A percentile compares a stretch with the other conserved stretches of the same genome.
Conservation (phyloP, 129 eudicot genomes). For the Deinandra increscens region DNA sequence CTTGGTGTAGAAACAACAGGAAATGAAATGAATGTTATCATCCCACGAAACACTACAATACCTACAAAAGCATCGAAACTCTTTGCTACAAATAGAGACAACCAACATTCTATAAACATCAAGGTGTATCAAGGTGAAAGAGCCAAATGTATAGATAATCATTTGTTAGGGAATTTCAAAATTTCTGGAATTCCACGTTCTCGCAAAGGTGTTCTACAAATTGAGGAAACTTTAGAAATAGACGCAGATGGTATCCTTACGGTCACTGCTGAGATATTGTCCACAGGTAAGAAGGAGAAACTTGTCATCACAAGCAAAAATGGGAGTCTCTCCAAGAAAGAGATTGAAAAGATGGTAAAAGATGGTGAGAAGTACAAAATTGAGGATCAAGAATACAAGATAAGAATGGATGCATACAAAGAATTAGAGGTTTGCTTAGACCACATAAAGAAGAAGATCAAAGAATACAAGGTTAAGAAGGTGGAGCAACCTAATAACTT, state of each 20-base stretch:
- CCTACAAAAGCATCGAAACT: no score
- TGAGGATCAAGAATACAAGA: conserved; percentile 13
- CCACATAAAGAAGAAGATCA: neutral
- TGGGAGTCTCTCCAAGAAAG: neutral
- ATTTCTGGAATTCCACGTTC: conserved; percentile 16
- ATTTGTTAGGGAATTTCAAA: conserved; percentile 12
- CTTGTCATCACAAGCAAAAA: neutral
- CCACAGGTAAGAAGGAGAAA: conserved; percentile 13
- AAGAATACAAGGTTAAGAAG: neutral
- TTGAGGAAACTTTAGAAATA: conserved; percentile 14
- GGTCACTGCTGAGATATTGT: conserved; percentile 14
- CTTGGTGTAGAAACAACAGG: no score
- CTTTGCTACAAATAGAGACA: no score
- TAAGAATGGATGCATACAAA: neutral
- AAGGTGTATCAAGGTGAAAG: conserved; percentile 28
- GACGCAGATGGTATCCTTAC: conserved; percentile 27
- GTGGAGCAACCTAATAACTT: neutral
- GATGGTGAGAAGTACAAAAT: conserved; percentile 7
- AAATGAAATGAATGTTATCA: no score
- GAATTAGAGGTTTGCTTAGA: neutral
- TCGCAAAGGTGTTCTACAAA: conserved; percentile 2
- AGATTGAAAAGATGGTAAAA: conserved; percentile 20
- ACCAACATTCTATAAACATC: no score
- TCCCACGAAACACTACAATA: no score
- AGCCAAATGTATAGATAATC: neutral